Percentiles rank a stretch among this genome's conserved stretches.
These are phyloP conservation scores for Silene vulgaris DNA, from an alignment of 179 eudicot species.

Conservation along the genomic window DNA sequence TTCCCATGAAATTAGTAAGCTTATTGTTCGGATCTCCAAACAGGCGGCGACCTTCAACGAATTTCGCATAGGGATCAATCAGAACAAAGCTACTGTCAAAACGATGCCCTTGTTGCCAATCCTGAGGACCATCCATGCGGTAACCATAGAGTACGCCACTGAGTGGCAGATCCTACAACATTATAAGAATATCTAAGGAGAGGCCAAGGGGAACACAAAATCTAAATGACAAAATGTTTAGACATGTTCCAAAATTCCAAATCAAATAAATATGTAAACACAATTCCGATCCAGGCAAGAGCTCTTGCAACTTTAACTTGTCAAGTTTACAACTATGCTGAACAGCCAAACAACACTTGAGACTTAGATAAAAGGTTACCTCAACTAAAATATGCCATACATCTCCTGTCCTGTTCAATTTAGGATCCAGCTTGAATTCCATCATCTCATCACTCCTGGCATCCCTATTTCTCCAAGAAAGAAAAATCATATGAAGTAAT, in stretches of 20 bases:
- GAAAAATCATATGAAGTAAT: slow-evolving; percentile 11
- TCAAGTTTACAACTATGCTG: neutral
- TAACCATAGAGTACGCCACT: slow-evolving; percentile 78
- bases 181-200: slow-evolving; percentile 1
- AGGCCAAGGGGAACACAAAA: neutral
- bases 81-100: slow-evolving; percentile 61
- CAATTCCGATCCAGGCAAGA: neutral
- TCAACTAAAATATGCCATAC: slow-evolving; percentile 87
- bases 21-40: slow-evolving; percentile 68
- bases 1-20: slow-evolving; percentile 60
- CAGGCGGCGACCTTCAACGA: slow-evolving; percentile 77
- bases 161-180: slow-evolving; percentile 61
- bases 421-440: slow-evolving; percentile 67
- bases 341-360: slow-evolving; percentile 6
- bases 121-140: slow-evolving; percentile 80
- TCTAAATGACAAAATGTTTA: neutral
- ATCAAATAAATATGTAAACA: neutral
- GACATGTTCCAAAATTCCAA: neutral
- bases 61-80: slow-evolving; percentile 86
- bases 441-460: slow-evolving; percentile 40
- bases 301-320: neutral
- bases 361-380: slow-evolving; percentile 39
- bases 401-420: slow-evolving; percentile 75
- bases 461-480: slow-evolving; percentile 35
- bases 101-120: slow-evolving; percentile 87